Base-by-base conservation (phyloP, 2,329 filamentous ascomycete genomes). In the Cercospora sesami region DNA sequence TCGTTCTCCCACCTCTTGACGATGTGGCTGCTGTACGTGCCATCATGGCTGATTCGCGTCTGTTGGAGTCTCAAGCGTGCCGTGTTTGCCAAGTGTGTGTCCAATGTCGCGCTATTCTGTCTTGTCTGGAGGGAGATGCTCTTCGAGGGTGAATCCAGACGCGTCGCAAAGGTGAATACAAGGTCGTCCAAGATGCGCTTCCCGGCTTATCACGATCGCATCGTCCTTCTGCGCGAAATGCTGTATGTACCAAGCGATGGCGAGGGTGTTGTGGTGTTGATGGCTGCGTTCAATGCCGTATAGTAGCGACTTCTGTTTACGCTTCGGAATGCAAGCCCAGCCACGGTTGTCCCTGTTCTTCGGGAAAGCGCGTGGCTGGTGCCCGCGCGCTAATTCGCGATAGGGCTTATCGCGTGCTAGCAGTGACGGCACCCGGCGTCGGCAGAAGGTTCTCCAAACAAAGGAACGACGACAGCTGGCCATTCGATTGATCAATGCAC, bases 11-110 rank as follows among this genome's bases (percentile, higher is more conserved):
- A 28, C 62, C 62, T 26, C 62, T 57, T n/a, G 62, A 64, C 21
- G 66, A 64, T 39, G 66, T 21, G n/a, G 55, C 62, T 23, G 66
- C 42, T 33, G 63, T 66, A 28, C 67, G 67, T 42, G 67, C 33
- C 67, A 68, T 68, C 30, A 26, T 68, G 23, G 18, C 23, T 45
- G 30, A n/a, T n/a, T n/a, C n/a, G n/a, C n/a, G n/a, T n/a, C n/a
- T n/a, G n/a, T n/a, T n/a, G n/a, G n/a, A n/a, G n/a, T n/a, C n/a
- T n/a, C n/a, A n/a, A n/a, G n/a, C n/a, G n/a, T n/a, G n/a, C n/a
- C n/a, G n/a, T n/a, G n/a, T n/a, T n/a, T 57, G 8, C 16, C 57
- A 53, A 55, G 30, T 16, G 28, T 31, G 18, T 48, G 58, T 61
- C 31, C 42, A 62, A 31, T 42, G 30, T n/a, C 12, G 48, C 59